phyloP scores from a whole-genome alignment of 2,329 filamentous ascomycete species.

The Epichloe typhina region DNA sequence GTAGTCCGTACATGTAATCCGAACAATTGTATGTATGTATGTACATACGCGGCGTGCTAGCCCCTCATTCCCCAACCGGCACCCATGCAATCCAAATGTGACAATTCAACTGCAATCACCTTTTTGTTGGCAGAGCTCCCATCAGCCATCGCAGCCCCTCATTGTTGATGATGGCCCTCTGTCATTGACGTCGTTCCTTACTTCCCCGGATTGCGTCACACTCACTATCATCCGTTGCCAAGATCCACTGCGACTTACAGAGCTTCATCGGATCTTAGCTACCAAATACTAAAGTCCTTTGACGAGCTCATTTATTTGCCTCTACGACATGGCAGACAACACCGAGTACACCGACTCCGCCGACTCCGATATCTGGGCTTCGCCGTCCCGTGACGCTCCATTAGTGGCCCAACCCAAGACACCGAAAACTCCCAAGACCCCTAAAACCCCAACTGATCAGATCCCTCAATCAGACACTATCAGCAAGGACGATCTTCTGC shows the following conservation, averaged over 20 bases:
- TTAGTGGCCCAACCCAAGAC: constrained; percentile 20
- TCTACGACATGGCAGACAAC: constrained; percentile 28
- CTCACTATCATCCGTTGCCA: too few relatives aligned
- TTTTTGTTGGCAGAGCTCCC: not conserved
- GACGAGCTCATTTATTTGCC: not conserved
- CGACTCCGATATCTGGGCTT: constrained; percentile 35
- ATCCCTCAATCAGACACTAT: constrained; percentile 31
- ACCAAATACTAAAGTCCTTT: not conserved
- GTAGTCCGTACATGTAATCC: too few relatives aligned
- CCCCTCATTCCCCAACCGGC: too few relatives aligned
- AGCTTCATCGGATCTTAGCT: not conserved
- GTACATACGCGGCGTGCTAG: too few relatives aligned
- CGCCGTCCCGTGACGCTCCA: constrained; percentile 23
- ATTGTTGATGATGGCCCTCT: too few relatives aligned
- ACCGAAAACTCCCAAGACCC: constrained; percentile 35
- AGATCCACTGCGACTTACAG: not conserved
- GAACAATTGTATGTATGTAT: too few relatives aligned
- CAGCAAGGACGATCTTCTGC: constrained; percentile 61
- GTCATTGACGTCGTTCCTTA: not conserved
- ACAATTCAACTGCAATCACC: too few relatives aligned
- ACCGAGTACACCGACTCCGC: constrained; percentile 33
- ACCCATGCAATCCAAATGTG: too few relatives aligned
- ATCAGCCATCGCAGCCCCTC: not conserved
- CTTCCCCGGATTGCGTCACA: not conserved
- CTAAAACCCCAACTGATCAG: constrained; percentile 29